These are phyloP conservation scores for Martiniozyma asiatica DNA, from an alignment of 1,139 yeast genomes.

Conservation along the genomic window DNA sequence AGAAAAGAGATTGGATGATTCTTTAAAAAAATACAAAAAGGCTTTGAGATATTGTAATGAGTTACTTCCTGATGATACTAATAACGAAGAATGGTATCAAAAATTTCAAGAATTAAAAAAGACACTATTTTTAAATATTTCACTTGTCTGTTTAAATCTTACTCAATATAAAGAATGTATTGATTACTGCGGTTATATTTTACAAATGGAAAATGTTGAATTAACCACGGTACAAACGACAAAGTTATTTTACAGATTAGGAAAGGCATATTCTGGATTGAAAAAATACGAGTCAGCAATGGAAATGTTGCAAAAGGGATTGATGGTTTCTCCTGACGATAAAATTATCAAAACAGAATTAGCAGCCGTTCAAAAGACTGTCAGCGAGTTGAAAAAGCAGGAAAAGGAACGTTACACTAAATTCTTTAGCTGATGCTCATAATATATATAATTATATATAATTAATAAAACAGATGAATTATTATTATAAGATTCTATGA, in stretches of 20 bases:
- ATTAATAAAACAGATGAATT: too few species aligned
- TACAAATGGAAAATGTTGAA: conserved; percentile 32
- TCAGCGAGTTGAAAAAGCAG: conserved; percentile 32
- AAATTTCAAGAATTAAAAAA: conserved; percentile 46
- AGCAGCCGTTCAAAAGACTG: conserved; percentile 26
- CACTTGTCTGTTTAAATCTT: conserved; percentile 39
- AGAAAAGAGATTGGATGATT: conserved; percentile 35
- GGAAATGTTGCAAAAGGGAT: conserved; percentile 33
- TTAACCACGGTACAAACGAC: conserved; percentile 36
- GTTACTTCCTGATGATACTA: conserved; percentile 56
- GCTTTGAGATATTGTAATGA: conserved; percentile 59
- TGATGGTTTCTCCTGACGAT: conserved; percentile 36
- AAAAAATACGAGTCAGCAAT: conserved; percentile 41
- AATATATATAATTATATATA: too few species aligned
- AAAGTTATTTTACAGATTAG: conserved; percentile 50
- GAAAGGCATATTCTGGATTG: conserved; percentile 33
- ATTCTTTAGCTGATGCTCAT: conserved; percentile 9
- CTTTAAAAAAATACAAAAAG: conserved; percentile 50
- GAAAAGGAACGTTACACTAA: conserved; percentile 18
- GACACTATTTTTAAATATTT: conserved; percentile 48
- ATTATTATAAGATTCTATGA: too few species aligned
- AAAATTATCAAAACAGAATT: conserved; percentile 34
- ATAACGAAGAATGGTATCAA: conserved; percentile 39
- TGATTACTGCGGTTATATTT: conserved; percentile 40
- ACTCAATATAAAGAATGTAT: conserved; percentile 33